These are phyloP conservation scores for Plenodomus lindquistii DNA, from an alignment of 2,329 filamentous ascomycete species.

Conservation along the genomic window DNA sequence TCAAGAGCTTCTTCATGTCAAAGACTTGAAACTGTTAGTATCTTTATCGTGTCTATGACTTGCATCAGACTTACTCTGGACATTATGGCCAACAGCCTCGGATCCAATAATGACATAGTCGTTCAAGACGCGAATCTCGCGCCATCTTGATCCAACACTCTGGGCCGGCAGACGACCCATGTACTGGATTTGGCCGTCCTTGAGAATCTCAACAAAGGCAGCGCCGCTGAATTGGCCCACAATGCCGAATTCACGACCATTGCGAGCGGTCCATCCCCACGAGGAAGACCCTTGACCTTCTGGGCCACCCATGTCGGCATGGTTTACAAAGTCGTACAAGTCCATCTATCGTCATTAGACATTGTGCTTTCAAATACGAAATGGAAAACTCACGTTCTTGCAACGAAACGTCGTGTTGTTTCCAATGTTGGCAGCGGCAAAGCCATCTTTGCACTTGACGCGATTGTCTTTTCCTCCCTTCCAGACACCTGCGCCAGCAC, in stretches of 20 bases:
- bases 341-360: slow-evolving; percentile 49
- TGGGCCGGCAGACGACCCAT: slow-evolving; percentile 56
- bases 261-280: slow-evolving; percentile 58
- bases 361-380: not conserved
- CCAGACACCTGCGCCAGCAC: slow-evolving; percentile 17
- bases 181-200: slow-evolving; percentile 55
- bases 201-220: slow-evolving; percentile 57
- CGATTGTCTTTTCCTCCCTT: slow-evolving; percentile 11
- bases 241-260: slow-evolving; percentile 59
- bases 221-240: slow-evolving; percentile 59
- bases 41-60: slow-evolving; percentile 53
- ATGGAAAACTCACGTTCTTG: slow-evolving; percentile 16
- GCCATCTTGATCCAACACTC: slow-evolving; percentile 52
- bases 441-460: slow-evolving; percentile 26
- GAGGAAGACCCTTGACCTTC: slow-evolving; percentile 48
- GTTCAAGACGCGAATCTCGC: slow-evolving; percentile 54
- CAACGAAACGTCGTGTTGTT: slow-evolving; percentile 33
- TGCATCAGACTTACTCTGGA: slow-evolving; percentile 48
- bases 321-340: slow-evolving; percentile 60
- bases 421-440: slow-evolving; percentile 25
- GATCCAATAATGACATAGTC: slow-evolving; percentile 50
- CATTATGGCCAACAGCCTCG: slow-evolving; percentile 54
- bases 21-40: slow-evolving; percentile 48
- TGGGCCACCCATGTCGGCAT: slow-evolving; percentile 56
- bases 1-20: slow-evolving; percentile 53